phyloP scores from a whole-genome alignment of 345 rosid species.

The Cardiospermum halicacabum region DNA sequence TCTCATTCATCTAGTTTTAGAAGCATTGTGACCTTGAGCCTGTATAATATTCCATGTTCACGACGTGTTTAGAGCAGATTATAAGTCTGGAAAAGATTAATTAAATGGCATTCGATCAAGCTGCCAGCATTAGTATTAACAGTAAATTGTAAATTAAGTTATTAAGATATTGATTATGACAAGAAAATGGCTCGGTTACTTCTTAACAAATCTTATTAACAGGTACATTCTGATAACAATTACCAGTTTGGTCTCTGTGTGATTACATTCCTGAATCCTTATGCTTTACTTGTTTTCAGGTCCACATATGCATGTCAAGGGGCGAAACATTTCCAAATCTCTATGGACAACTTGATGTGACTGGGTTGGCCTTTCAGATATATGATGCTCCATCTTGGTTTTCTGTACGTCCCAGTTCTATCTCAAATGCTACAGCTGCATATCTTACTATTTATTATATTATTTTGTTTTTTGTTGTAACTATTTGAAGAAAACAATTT shows the following conservation, averaged over 20 bases:
- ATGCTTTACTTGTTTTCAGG: slow-evolving; percentile 39
- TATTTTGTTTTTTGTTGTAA: background rate
- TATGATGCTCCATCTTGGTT: slow-evolving; percentile 85
- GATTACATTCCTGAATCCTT: slow-evolving; percentile 12
- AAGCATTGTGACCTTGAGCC: background rate
- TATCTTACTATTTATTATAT: slow-evolving; percentile 8
- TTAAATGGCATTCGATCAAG: background rate
- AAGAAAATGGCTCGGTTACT: background rate
- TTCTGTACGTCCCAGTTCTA: slow-evolving; percentile 54
- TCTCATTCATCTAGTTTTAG: background rate
- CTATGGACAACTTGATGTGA: slow-evolving; percentile 87
- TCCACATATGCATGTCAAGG: slow-evolving; percentile 89
- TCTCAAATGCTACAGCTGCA: slow-evolving; percentile 8
- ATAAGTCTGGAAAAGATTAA: background rate
- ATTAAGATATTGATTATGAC: background rate
- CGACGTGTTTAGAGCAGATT: background rate
- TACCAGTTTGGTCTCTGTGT: background rate
- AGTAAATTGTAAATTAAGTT: background rate
- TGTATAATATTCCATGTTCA: background rate
- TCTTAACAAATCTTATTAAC: background rate
- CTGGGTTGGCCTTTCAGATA: slow-evolving; percentile 79
- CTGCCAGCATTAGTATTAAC: background rate
- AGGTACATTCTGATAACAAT: background rate
- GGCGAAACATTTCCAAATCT: slow-evolving; percentile 91
- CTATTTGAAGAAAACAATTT: background rate